Percentiles rank a stretch among this genome's conserved stretches.
phyloP scores from a whole-genome alignment of 2,329 filamentous ascomycete species.

The Phialocephala sp. region DNA sequence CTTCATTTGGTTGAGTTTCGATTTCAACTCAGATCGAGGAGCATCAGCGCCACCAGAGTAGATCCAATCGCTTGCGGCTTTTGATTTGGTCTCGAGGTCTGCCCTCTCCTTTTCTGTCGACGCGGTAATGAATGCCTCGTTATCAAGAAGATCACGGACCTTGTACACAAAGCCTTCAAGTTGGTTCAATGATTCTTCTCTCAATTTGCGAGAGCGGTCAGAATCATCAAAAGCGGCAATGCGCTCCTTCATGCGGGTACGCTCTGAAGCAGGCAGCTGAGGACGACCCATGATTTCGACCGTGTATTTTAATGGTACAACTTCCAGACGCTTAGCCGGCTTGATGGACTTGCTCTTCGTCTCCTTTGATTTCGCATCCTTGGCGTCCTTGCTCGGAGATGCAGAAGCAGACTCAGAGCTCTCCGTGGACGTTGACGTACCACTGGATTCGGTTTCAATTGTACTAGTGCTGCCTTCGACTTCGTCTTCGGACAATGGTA shows the following conservation, averaged over 20 bases:
- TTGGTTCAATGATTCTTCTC: slow-evolving; percentile 89
- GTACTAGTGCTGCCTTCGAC: slow-evolving; percentile 49
- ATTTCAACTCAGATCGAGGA: slow-evolving; percentile 73
- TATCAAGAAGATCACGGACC: slow-evolving; percentile 80
- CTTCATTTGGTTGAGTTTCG: slow-evolving; percentile 77
- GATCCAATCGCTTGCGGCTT: slow-evolving; percentile 83
- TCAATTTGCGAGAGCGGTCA: slow-evolving; percentile 74
- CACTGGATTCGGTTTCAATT: slow-evolving; percentile 48
- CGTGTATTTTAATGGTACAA: slow-evolving; percentile 41
- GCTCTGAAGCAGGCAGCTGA: slow-evolving; percentile 37
- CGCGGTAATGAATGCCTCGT: slow-evolving; percentile 72
- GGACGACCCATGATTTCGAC: slow-evolving; percentile 38
- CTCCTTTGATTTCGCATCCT: slow-evolving; percentile 28
- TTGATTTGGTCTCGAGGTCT: slow-evolving; percentile 70
- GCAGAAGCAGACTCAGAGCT: slow-evolving; percentile 52
- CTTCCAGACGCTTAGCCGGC: slow-evolving; percentile 40
- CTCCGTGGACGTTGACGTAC: slow-evolving; percentile 54
- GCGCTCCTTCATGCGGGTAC: slow-evolving; percentile 56
- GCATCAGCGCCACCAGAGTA: slow-evolving; percentile 85
- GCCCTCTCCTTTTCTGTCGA: slow-evolving; percentile 73
- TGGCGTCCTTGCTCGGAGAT: slow-evolving; percentile 37
- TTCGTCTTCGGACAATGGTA: slow-evolving; percentile 65
- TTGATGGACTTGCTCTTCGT: slow-evolving; percentile 33
- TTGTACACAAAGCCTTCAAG: slow-evolving; percentile 95
- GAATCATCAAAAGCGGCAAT: slow-evolving; percentile 86